A percentile compares a stretch with the other conserved stretches of the same genome.
These are phyloP conservation scores for Termitomyces sp. DNA, from an alignment of 768 basidiomycete species.

Conservation along the genomic window DNA sequence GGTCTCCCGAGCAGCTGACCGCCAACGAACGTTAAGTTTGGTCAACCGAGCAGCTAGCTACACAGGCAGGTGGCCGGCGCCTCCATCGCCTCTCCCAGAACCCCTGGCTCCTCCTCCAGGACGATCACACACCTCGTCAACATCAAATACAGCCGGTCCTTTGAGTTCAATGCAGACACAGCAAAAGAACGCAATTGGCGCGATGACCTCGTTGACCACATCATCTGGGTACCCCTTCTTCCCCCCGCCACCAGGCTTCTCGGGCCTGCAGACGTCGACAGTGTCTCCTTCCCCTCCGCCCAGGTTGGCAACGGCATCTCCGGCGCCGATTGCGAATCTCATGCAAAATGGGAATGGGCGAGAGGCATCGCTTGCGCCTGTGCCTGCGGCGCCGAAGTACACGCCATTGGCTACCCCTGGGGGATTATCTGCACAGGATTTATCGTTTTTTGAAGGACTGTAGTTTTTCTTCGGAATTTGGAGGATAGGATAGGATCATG, in stretches of 20 bases:
- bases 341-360: neutral
- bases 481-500: neutral
- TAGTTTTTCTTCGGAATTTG: constrained; percentile 17
- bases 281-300: neutral
- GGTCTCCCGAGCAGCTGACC: constrained; percentile 36
- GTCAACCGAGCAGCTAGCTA: constrained; percentile 51
- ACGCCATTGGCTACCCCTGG: constrained; percentile 26
- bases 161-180: constrained; percentile 22
- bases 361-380: neutral
- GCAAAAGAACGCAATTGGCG: constrained; percentile 21
- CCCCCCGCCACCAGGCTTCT: constrained; percentile 9
- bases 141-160: constrained; percentile 6
- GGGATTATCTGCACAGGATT: constrained; percentile 75
- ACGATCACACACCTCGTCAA: neutral
- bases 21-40: constrained; percentile 52
- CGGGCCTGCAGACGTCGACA: constrained; percentile 3
- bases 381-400: neutral
- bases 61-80: constrained; percentile 38
- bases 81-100: constrained; percentile 20
- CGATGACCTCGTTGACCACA: constrained; percentile 14
- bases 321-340: neutral
- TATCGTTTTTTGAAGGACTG: constrained; percentile 82
- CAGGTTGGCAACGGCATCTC: neutral
- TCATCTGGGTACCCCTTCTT: constrained; percentile 9
- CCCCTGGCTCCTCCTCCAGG: constrained; percentile 17